These are phyloP conservation scores for Thymus mandschuricus DNA, from an alignment of 257 asterid genomes.

Conservation along the genomic window DNA sequence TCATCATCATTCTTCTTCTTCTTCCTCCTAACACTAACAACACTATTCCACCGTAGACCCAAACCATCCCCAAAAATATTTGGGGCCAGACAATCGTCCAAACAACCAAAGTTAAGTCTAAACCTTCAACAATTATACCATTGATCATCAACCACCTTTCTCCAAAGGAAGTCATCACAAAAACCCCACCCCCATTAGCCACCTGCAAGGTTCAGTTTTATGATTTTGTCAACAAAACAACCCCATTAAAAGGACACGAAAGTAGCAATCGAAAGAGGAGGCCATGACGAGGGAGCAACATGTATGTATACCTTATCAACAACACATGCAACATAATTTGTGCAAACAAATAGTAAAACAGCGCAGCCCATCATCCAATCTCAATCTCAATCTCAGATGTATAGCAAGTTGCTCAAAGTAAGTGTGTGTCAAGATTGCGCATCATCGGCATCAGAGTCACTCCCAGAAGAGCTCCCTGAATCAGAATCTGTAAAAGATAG, in stretches of 20 bases:
- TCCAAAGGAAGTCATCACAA: background rate
- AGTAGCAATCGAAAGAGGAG: background rate
- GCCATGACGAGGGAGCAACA: background rate
- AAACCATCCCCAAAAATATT: background rate
- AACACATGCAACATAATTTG: background rate
- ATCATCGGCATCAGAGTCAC: conserved; percentile 37
- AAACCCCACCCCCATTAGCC: background rate
- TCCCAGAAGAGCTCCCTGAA: conserved; percentile 91
- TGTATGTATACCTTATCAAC: background rate
- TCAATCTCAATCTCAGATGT: background rate
- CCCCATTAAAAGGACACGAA: background rate
- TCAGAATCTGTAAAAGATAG: conserved; percentile 77
- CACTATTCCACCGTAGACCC: background rate
- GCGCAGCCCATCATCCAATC: background rate
- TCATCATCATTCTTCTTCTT: background rate
- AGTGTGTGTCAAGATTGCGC: conserved; percentile 22
- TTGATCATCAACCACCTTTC: background rate
- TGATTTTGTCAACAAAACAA: no score
- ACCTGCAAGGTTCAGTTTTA: background rate
- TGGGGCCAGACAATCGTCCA: background rate
- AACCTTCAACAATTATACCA: background rate
- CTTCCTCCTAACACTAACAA: background rate
- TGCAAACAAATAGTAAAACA: background rate
- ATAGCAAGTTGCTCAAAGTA: background rate
- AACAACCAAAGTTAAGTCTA: background rate